phyloP scores from a whole-genome alignment of 257 asterid genomes.

The Solanum gracilifrons region DNA sequence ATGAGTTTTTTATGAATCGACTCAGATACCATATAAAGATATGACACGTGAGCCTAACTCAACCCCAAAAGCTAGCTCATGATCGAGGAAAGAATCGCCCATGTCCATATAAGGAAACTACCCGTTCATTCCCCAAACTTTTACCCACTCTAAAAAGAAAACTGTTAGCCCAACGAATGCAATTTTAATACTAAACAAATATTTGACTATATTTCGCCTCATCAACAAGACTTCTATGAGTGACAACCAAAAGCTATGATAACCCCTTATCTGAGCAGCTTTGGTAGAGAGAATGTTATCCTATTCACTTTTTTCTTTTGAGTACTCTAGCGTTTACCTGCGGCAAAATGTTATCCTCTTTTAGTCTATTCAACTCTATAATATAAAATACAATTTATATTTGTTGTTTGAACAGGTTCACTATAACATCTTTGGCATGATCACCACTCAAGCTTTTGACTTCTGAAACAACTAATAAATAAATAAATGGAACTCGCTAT shows the following conservation, averaged over 20 bases:
- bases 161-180: not conserved
- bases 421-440: not conserved
- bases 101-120: too few species aligned
- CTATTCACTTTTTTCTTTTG: not conserved
- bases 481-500: not conserved
- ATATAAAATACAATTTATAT: not conserved
- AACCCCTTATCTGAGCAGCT: slow-evolving; percentile 24
- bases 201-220: not conserved
- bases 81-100: too few species aligned
- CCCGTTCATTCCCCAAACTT: not conserved
- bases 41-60: too few species aligned
- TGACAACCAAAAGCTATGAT: slow-evolving; percentile 83
- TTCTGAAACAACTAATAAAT: not conserved
- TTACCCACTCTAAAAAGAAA: not conserved
- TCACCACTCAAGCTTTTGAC: not conserved
- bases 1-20: too few species aligned
- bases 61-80: too few species aligned
- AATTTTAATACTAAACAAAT: not conserved
- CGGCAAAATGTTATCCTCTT: not conserved
- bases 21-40: too few species aligned
- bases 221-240: slow-evolving; percentile 12
- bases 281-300: not conserved
- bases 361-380: not conserved
- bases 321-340: not conserved
- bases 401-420: not conserved